Evolutionary conservation across 2,329 filamentous ascomycete species (phyloP), one percentile per base, ranked within the genome.

Genomic region (Aspergillus sp.): DNA sequence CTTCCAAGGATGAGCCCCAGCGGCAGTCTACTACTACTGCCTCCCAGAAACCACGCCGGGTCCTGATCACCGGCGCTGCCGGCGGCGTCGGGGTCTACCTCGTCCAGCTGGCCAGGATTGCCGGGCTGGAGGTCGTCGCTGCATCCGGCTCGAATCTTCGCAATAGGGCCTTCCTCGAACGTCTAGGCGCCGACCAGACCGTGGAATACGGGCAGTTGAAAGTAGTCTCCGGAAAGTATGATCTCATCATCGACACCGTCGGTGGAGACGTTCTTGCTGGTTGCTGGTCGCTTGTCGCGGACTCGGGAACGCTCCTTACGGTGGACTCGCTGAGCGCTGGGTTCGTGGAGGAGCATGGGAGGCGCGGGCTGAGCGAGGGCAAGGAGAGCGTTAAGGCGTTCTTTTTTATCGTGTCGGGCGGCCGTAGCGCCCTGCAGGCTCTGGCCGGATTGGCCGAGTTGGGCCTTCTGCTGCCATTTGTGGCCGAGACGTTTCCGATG

Each of bases 1-100:
- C 6, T 22, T 5, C 19, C 6, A 22, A 22, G 10, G 5, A 22
- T 10, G 19, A 22, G 19, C 19, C 6, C 12, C 16, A 15, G 12
- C n/a, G n/a, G n/a, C n/a, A n/a, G n/a, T n/a, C n/a, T n/a, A 30
- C 15, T 5, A 24, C 32, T 11, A 8, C 1, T 24, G 24, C 12
- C 8, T 29, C 8, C 15, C 12, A 16, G n/a, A 22, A 29, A 29
- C 32, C 2, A 24, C 19, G 19, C 10, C n/a, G n/a, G 19, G n/a
- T 64, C 11, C 41, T 64, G 19, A 45, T 64, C 30, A 61, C 56
- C 5, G 60, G 59, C 4, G 58, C 53, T 17, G 48, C 51, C 6
- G 63, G 63, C 6, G 61, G 52, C 0, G 54, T 58, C 2, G 62
- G 63, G 2, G 43, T 51, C 0, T 64, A 53, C 30, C 43, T 51